These are phyloP conservation scores for Limonium bicolor DNA, from an alignment of 148 eudicot species.

Conservation along the genomic window DNA sequence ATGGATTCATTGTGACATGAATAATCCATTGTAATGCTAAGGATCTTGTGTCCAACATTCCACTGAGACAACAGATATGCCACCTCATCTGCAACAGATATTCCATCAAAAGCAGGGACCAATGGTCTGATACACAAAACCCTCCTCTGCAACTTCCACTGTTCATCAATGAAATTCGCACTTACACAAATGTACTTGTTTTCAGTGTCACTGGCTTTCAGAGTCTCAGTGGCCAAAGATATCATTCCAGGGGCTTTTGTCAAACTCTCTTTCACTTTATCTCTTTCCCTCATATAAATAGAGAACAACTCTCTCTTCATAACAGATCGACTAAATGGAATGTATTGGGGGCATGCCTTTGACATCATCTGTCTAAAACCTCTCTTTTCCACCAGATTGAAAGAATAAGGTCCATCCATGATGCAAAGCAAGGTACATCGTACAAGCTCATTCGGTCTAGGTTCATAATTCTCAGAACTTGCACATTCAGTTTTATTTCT, in stretches of 20 bases:
- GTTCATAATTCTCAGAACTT: slow-evolving; percentile 4
- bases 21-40: slow-evolving; percentile 66
- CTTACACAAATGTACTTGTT: slow-evolving; percentile 52
- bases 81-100: slow-evolving; percentile 25
- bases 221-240: slow-evolving; percentile 50
- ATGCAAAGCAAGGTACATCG: slow-evolving; percentile 21
- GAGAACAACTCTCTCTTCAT: slow-evolving; percentile 29
- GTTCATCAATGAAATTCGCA: slow-evolving; percentile 59
- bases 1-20: slow-evolving; percentile 39
- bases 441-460: slow-evolving; percentile 22
- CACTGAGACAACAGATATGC: slow-evolving; percentile 35
- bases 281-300: slow-evolving; percentile 51
- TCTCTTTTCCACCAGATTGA: slow-evolving; percentile 32
- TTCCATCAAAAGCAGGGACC: slow-evolving; percentile 30
- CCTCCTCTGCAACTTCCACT: slow-evolving; percentile 56
- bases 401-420: slow-evolving; percentile 26
- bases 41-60: slow-evolving; percentile 63
- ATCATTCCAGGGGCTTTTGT: slow-evolving; percentile 65
- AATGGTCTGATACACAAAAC: slow-evolving; percentile 43
- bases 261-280: slow-evolving; percentile 55
- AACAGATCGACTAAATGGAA: slow-evolving; percentile 23
- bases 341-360: slow-evolving; percentile 23
- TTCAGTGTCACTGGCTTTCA: slow-evolving; percentile 45
- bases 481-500: slow-evolving; percentile 14
- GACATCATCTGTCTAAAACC: slow-evolving; percentile 36